Evolutionary conservation across 2,329 filamentous ascomycete genomes (phyloP), one percentile per base, ranked within the genome.

Genomic region (Chalara sp.): DNA sequence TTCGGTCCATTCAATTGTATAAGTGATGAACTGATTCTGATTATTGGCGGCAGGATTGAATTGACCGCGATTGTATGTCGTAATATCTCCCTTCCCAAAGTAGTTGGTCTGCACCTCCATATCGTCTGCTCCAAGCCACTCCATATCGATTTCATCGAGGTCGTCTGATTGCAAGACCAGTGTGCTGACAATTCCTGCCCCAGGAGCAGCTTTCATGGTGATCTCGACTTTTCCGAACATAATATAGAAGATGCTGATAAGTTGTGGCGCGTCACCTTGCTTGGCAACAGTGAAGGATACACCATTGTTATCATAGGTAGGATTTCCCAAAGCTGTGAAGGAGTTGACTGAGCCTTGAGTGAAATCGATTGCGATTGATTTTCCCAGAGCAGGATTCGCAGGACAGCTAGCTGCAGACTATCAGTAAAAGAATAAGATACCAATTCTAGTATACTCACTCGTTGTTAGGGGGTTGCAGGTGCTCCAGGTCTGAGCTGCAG

Each of bases 161-260:
- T 81, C 80, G 67, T 97, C 92, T 11, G 91, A 96, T 70, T 95
- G 85, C 57, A 99, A 74, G 6, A 99, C 89, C 10, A 93, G 79
- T 44, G 89, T 93, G 68, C 89, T 96, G 58, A 99, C 91, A 61
- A 99, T 96, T 53, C 93, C 93, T 7, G 81, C 83, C 6, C 93
- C 93, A 0, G 90, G 85, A 7, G 93, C 90, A 30, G 89, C 83
- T 70, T 92, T 91, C 74, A 96, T 78, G 32, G 81, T 84, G 59
- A 91, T 81, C 58, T 95, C 87, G 64, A 96, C 87, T 56, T 85
- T 87, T 59, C 93, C 93, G 67, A 96, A 99, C 93, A 99, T 97
- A 73, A 99, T 96, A 76, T 96, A 97, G 80, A 95, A 97, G 63
- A 93, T 81, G 54, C 90, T 95, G 57, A 79, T 79, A 54, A 99